Evolutionary conservation across 352 stramenopile genomes (phyloP), one percentile per base, ranked within the genome.

Genomic region (Bremia lactucae): DNA sequence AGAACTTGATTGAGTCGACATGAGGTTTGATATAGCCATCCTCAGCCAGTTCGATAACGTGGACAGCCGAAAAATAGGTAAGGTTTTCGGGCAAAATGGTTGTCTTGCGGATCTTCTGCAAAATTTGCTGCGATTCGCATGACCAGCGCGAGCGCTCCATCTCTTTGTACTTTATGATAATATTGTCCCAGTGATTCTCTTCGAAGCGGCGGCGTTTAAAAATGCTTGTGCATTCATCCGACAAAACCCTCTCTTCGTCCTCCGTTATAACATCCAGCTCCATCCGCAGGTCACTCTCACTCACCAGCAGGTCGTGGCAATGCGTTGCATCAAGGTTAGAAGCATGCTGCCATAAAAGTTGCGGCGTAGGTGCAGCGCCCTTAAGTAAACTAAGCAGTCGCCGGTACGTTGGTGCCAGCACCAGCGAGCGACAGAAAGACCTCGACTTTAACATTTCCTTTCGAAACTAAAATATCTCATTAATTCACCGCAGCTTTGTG

Each of bases 1-100:
- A 88, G 50, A 92, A 92, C 72, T 92, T 92, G 53, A 92, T 77
- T 3, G 76, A 81, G 41, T 92, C 79, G n/a, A 92, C 69, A 37
- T 92, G 79, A 6, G 79, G 72, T 45, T 81, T 83, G 33, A 92
- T 92, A 61, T 83, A 92, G 28, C 79, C 79, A 41, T 87, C 77
- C 43, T 73, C 72, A 0, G 68, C 74, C 22, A 92, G 52, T 46
- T 92, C 79, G 23, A 92, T 92, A 19, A 92, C 72, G 52, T 92
- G 79, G 7, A 88, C 62, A 8, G 74, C 61, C n/a, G 70, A 63
- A 38, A 84, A 82, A 46, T 88, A 92, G 11, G 42, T 60, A 24
- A 89, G 56, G 0, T 68, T 65, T 31, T 72, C 54, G 8, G 79
- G 79, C 15, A 92, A 24, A 16, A 88, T 70, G 1, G 68, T 42